These are phyloP conservation scores for Rhododendron simsii DNA, from an alignment of 148 eudicot genomes.

Conservation along the genomic window DNA sequence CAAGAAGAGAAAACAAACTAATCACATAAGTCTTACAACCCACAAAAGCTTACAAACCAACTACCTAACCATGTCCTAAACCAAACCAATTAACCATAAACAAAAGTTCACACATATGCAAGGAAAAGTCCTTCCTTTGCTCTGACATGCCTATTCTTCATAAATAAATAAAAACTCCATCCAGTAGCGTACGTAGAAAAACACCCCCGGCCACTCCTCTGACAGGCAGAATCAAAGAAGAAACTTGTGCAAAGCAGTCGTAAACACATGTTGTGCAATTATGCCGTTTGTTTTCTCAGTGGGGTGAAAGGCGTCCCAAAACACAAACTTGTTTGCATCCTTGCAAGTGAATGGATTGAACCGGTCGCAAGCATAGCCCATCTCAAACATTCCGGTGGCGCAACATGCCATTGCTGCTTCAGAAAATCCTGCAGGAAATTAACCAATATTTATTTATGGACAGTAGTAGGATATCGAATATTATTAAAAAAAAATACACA, in stretches of 20 bases:
- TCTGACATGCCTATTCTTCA: too few species aligned
- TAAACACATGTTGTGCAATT: slow-evolving; percentile 37
- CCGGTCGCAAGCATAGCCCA: background rate
- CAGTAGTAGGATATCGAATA: background rate
- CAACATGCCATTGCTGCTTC: background rate
- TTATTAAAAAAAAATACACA: background rate
- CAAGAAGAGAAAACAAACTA: too few species aligned
- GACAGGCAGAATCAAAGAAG: background rate
- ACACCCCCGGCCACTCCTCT: background rate
- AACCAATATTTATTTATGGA: slow-evolving; percentile 16
- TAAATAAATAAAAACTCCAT: background rate
- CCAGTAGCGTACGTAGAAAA: background rate
- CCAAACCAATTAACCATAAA: too few species aligned
- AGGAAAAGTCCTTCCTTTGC: too few species aligned
- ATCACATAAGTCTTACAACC: too few species aligned
- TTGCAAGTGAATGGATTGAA: background rate
- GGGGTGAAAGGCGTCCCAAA: slow-evolving; percentile 1
- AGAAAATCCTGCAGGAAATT: background rate
- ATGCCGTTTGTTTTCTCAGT: slow-evolving; percentile 38
- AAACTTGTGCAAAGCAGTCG: slow-evolving; percentile 16
- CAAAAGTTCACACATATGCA: too few species aligned
- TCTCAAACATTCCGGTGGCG: slow-evolving; percentile 3
- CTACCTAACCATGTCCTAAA: too few species aligned
- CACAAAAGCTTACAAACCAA: too few species aligned
- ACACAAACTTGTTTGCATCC: background rate